Conservation (phyloP, 257 asterid genomes). For the Avicennia marina region DNA sequence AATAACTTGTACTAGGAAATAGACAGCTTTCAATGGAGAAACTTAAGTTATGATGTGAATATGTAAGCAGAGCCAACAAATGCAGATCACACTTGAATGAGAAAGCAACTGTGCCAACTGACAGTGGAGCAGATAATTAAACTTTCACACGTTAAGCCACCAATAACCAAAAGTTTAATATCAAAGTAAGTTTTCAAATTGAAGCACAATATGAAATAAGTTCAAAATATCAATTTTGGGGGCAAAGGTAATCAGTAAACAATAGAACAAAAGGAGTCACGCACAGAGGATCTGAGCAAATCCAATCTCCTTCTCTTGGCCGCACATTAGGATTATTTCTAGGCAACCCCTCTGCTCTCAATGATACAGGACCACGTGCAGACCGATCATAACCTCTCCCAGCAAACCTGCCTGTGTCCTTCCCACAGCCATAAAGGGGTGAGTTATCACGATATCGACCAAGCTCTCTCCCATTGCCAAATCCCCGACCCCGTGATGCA, state of each 20-base stretch:
- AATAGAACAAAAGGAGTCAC: conserved; percentile 23
- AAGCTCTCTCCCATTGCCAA: conserved; percentile 57
- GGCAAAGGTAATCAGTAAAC: conserved; percentile 7
- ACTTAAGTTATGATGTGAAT: too few species aligned
- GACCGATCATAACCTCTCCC: conserved; percentile 64
- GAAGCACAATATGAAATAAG: conserved; percentile 9
- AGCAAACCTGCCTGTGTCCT: conserved; percentile 49
- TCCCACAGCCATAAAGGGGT: conserved; percentile 59
- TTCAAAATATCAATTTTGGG: conserved; percentile 3
- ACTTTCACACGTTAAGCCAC: not conserved
- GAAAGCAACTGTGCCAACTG: not conserved
- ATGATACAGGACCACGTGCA: conserved; percentile 51
- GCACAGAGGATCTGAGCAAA: conserved; percentile 79
- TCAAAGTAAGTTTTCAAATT: not conserved
- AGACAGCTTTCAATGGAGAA: too few species aligned
- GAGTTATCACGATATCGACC: conserved; percentile 63
- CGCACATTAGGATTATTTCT: conserved; percentile 83
- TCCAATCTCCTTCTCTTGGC: conserved; percentile 94
- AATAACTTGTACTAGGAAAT: too few species aligned
- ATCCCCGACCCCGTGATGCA: conserved; percentile 49
- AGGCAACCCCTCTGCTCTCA: conserved; percentile 49
- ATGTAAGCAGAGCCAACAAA: not conserved
- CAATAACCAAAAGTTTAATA: not conserved
- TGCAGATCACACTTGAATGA: not conserved
- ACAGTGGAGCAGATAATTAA: too few species aligned